Evolutionary conservation across 805 yeast species (phyloP), one percentile per base, ranked within the genome.

Genomic region (Cyberlindnera mrakii): DNA sequence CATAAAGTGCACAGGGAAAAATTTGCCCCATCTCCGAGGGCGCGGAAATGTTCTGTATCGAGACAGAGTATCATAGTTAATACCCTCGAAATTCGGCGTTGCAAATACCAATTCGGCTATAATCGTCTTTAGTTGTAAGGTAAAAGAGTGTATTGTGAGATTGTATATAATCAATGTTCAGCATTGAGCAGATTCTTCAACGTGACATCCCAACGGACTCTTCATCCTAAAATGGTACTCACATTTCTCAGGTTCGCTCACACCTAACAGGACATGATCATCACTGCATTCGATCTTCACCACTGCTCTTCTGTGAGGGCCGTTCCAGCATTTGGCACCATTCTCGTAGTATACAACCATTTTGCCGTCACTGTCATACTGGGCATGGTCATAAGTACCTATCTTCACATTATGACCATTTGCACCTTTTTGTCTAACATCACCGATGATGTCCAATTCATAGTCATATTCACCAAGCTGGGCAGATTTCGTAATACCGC

Each of bases 251-350:
- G 93, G 91, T 64, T 93, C 99, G 34, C 81, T 70, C 9, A 91
- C 95, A 4, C 77, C 60, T n/a, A 82, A 43, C 19, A 88, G 60
- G 43, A 71, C 67, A 37, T 74, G 67, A 3, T 67, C 63, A 3
- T 70, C 64, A 0, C 95, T 95, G 64, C 99, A 93, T 15, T 68
- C 66, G 42, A 90, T 57, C 18, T 68, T 67, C 2, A 86, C 81
- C 9, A 60, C 64, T 1, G 87, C 90, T 30, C 82, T 74, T 60
- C 99, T 77, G 25, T 67, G 60, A 5, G 97, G 97, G 0, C 99
- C 99, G 59, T 89, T 86, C 96, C 98, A 91, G 63, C 99, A 93
- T 57, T 72, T 75, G 34, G 79, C 80, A 17, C 99, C 99, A 16
- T 68, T 57, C 4, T 62, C 67, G 57, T 70, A 93, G 27, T 56